Base-by-base conservation (phyloP, 2,329 filamentous ascomycete genomes). In the Beauveria medogensis region DNA sequence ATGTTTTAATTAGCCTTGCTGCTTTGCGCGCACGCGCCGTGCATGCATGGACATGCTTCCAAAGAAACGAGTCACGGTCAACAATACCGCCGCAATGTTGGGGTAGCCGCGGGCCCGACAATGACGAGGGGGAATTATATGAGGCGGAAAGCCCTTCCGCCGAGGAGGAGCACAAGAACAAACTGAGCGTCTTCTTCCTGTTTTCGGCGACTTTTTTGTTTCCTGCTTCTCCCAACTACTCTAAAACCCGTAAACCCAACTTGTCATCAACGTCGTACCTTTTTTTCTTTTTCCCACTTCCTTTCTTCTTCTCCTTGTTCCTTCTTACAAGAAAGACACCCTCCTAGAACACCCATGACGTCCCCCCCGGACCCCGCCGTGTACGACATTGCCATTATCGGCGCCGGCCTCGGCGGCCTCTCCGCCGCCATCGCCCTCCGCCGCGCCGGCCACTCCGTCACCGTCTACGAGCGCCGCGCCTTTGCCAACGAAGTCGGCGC, bases 401-500 rank as follows among this genome's bases (percentile, higher is more conserved):
- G 75, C 51, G 74, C 72, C 20, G 75, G 75, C 20, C 70, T 77
- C 22, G 75, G 74, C 14, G 75, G 75, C 37, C 67, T 77, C 46
- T 69, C 70, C 1, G 72, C 69, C 5, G 75, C 75, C 41, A 72
- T 77, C 20, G 71, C 76, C 1, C 71, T 77, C 18, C 73, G 75
- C 18, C 72, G 72, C 14, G 71, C 72, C 22, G 76, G 75, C 16
- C 76, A 78, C 63, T 60, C 63, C 20, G 72, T 78, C 18, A 85
- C 81, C 26, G 79, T 88, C 62, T 88, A 88, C 66, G 85, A 86
- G 67, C 79, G 81, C 40, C 76, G 78, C 53, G 82, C 87, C 70
- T 87, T 83, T 64, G 83, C 78, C 5, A 82, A 83, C n/a, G 85
- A 88, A 68, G 83, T 85, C 0, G 85, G 85, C 12, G 83, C 83